Conservation (phyloP, 305 asterid genomes). For the Lippia alba region DNA sequence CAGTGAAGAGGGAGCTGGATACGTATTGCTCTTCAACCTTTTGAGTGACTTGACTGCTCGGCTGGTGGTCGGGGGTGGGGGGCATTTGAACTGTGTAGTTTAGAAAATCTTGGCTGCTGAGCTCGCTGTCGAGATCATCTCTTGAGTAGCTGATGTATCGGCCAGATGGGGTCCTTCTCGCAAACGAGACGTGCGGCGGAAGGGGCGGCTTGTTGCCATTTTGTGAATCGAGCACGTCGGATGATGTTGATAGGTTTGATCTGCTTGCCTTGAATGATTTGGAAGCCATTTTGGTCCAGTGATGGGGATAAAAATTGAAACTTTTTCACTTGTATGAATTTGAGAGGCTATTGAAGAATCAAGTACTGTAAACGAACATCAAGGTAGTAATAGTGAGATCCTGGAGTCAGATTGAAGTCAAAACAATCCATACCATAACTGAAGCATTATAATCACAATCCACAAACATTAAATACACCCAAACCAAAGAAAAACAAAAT, state of each 20-base stretch:
- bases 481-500: background rate
- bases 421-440: conserved; percentile 18
- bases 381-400: conserved; percentile 9
- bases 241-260: conserved; percentile 63
- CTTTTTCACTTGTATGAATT: too few species aligned
- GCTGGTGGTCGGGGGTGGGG: conserved; percentile 79
- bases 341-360: background rate
- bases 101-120: conserved; percentile 55
- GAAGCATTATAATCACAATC: background rate
- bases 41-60: conserved; percentile 57
- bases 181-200: conserved; percentile 60
- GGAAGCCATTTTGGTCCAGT: conserved; percentile 61
- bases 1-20: conserved; percentile 74
- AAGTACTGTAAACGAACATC: background rate
- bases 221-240: conserved; percentile 60
- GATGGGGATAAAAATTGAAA: background rate
- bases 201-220: conserved; percentile 62
- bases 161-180: conserved; percentile 71
- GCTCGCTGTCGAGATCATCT: conserved; percentile 78
- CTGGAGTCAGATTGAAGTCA: conserved; percentile 15
- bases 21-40: conserved; percentile 80
- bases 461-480: background rate
- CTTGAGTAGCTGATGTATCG: conserved; percentile 69
- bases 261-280: conserved; percentile 64
- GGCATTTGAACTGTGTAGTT: conserved; percentile 83